Conservation (phyloP, 352 stramenopile genomes). For the Phytophthora pseudosyringae region DNA sequence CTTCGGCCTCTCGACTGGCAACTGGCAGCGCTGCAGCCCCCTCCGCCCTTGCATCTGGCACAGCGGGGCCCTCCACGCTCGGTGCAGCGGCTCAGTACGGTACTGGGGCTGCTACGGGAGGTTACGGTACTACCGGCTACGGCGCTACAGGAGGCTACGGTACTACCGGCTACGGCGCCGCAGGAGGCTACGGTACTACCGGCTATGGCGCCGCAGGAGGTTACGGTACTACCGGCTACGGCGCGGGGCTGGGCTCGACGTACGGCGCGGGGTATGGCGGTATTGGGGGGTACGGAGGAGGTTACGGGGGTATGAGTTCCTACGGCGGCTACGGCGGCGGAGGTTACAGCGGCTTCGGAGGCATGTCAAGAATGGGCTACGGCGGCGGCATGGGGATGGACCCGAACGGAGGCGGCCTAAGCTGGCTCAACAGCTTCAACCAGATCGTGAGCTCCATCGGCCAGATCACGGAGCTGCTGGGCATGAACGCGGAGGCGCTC, state of each 20-base stretch:
- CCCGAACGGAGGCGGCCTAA: slow-evolving; percentile 50
- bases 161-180: slow-evolving; percentile 20
- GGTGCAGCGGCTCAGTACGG: slow-evolving; percentile 23
- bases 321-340: slow-evolving; percentile 18
- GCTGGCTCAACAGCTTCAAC: slow-evolving; percentile 73
- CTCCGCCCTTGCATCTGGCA: slow-evolving; percentile 11
- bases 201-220: slow-evolving; percentile 34
- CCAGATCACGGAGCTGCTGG: slow-evolving; percentile 79
- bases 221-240: slow-evolving; percentile 43
- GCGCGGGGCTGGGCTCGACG: slow-evolving; percentile 31
- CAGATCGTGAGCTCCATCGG: slow-evolving; percentile 75
- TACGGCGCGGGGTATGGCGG: slow-evolving; percentile 27
- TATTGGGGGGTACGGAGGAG: slow-evolving; percentile 44
- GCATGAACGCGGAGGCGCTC: slow-evolving; percentile 79
- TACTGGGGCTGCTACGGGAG: slow-evolving; percentile 12
- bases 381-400: slow-evolving; percentile 55
- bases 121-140: slow-evolving; percentile 30
- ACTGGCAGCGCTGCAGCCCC: slow-evolving; percentile 8
- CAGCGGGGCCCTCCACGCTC: slow-evolving; percentile 11
- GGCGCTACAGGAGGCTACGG: slow-evolving; percentile 38
- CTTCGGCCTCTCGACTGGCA: slow-evolving; percentile 21
- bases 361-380: slow-evolving; percentile 46
- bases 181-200: slow-evolving; percentile 29
- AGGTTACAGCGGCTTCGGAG: slow-evolving; percentile 48
- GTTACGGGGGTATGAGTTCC: slow-evolving; percentile 24